Evolutionary conservation across 2,329 filamentous ascomycete genomes (phyloP).

Genomic region (Verticillium klebahnii): DNA sequence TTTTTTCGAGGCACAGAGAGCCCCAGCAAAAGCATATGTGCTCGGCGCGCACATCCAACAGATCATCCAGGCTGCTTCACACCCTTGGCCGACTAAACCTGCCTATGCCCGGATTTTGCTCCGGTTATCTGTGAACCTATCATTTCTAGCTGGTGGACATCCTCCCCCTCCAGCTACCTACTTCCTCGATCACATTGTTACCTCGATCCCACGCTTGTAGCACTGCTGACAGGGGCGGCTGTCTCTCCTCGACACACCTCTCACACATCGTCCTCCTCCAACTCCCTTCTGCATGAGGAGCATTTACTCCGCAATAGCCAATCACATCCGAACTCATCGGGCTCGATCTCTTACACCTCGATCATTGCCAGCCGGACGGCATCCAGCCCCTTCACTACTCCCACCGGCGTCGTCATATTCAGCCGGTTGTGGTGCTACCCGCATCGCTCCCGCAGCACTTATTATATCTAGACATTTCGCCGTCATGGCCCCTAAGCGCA

Average conservation of each 20-base stretch:
- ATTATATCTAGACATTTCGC: conserved; percentile 3
- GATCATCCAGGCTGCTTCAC: too few species aligned
- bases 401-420: conserved; percentile 6
- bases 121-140: neutral
- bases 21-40: neutral
- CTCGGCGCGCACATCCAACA: neutral
- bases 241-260: neutral
- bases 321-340: neutral
- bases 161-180: neutral
- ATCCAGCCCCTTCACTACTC: neutral
- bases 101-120: neutral
- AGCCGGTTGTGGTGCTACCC: neutral
- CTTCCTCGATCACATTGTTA: neutral
- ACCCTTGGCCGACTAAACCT: neutral
- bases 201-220: neutral
- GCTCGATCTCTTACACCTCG: neutral
- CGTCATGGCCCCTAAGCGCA: conserved; percentile 35
- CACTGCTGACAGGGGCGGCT: neutral
- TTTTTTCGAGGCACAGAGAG: too few species aligned
- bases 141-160: neutral
- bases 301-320: conserved; percentile 11
- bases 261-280: neutral
- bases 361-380: conserved; percentile 1
- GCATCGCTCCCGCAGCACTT: neutral
- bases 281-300: conserved; percentile 11